Percentiles rank a stretch among this genome's conserved stretches.
Conservation (phyloP, 2,329 filamentous ascomycete genomes). For the Aureobasidium uvarum region DNA sequence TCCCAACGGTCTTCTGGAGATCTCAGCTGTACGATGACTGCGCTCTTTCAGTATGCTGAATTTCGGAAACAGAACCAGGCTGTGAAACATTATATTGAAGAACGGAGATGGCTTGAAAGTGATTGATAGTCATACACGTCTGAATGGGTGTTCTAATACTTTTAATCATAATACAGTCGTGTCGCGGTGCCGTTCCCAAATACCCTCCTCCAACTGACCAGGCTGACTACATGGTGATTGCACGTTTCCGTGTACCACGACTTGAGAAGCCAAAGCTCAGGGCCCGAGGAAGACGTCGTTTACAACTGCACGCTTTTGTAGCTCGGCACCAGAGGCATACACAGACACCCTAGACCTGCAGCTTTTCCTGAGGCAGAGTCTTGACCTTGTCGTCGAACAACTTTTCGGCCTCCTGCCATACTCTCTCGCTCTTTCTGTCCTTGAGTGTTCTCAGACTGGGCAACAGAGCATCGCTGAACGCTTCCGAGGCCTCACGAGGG, state of each 20-base stretch:
- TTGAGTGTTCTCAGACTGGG: conserved; percentile 76
- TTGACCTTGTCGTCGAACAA: conserved; percentile 80
- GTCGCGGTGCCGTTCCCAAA: neutral
- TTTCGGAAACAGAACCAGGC: too few relatives aligned
- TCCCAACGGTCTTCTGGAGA: neutral
- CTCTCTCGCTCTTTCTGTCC: conserved; percentile 66
- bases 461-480: conserved; percentile 74
- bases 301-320: too few relatives aligned
- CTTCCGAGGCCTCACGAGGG: conserved; percentile 81
- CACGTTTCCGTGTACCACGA: too few relatives aligned
- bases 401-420: conserved; percentile 85
- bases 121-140: too few relatives aligned
- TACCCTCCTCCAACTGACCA: neutral
- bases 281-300: too few relatives aligned
- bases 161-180: neutral
- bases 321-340: too few relatives aligned
- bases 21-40: too few relatives aligned
- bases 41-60: too few relatives aligned
- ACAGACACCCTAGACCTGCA: conserved; percentile 7
- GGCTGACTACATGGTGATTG: too few relatives aligned
- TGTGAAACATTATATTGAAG: too few relatives aligned
- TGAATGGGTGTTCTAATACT: neutral
- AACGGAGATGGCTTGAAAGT: too few relatives aligned
- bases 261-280: too few relatives aligned
- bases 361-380: conserved; percentile 56